phyloP scores from a whole-genome alignment of 345 rosid genomes.

The Microcos paniculata region DNA sequence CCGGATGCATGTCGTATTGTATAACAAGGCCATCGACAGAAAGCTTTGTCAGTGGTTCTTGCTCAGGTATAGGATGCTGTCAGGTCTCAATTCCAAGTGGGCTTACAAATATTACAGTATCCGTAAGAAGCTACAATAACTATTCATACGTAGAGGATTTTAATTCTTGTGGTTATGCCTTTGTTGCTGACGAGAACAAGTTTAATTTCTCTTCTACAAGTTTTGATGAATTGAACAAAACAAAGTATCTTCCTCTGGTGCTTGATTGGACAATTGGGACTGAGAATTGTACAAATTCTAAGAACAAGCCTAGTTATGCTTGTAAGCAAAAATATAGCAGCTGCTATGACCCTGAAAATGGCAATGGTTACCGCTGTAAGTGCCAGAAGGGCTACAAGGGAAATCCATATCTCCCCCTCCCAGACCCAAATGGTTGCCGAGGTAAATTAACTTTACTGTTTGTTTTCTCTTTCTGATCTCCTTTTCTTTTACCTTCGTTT shows the following conservation, averaged over 20 bases:
- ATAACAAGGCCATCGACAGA: too few relatives aligned
- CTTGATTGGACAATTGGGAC: slow-evolving; percentile 31
- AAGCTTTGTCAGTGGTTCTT: too few relatives aligned
- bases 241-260: slow-evolving; percentile 3
- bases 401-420: slow-evolving; percentile 29
- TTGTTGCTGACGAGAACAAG: neutral
- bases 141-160: neutral
- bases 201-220: slow-evolving; percentile 21
- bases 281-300: neutral
- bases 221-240: neutral
- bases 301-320: neutral
- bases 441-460: too few relatives aligned
- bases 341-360: neutral
- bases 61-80: too few relatives aligned
- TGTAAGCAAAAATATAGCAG: slow-evolving; percentile 13
- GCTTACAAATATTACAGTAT: accelerated
- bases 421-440: slow-evolving; percentile 26
- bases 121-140: accelerated
- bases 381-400: slow-evolving; percentile 18
- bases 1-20: too few relatives aligned
- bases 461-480: too few relatives aligned
- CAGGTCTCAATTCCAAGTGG: too few relatives aligned
- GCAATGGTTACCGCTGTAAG: slow-evolving; percentile 15
- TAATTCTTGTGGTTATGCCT: slow-evolving; percentile 36
- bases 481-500: too few relatives aligned